phyloP scores from a whole-genome alignment of 805 yeast genomes.

The Wickerhamiella alocasiicola region DNA sequence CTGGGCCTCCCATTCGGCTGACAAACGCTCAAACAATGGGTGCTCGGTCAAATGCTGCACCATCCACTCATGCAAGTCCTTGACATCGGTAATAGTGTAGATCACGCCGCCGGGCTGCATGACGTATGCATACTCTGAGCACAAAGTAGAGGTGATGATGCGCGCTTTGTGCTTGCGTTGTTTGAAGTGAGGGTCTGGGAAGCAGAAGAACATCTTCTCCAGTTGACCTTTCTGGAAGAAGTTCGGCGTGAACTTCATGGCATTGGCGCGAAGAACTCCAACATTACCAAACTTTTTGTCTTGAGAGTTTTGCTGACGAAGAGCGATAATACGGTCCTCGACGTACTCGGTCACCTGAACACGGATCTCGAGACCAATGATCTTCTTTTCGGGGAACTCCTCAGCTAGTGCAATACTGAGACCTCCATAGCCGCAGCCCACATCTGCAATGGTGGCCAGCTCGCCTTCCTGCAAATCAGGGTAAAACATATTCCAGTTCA shows the following conservation, averaged over 20 bases:
- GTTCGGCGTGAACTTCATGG: slow-evolving; percentile 95
- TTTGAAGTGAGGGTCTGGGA: slow-evolving; percentile 99
- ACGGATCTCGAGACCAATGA: slow-evolving; percentile 93
- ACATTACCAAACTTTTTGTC: slow-evolving; percentile 58
- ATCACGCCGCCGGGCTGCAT: slow-evolving; percentile 75
- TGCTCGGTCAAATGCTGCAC: slow-evolving; percentile 79
- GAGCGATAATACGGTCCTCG: slow-evolving; percentile 85
- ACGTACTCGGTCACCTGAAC: slow-evolving; percentile 96
- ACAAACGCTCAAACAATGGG: slow-evolving; percentile 76
- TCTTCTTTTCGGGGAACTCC: slow-evolving; percentile 56
- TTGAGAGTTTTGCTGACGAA: slow-evolving; percentile 45
- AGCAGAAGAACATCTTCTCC: slow-evolving; percentile 89
- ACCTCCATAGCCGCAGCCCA: slow-evolving; percentile 98
- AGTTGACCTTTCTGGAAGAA: slow-evolving; percentile 75
- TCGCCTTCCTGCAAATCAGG: slow-evolving; percentile 40
- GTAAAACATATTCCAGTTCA: slow-evolving; percentile 77
- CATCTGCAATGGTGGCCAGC: slow-evolving; percentile 69
- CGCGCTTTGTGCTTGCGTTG: slow-evolving; percentile 96
- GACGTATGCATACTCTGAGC: slow-evolving; percentile 86
- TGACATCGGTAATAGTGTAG: slow-evolving; percentile 92
- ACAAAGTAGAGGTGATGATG: slow-evolving; percentile 77
- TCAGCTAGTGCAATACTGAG: slow-evolving; percentile 68
- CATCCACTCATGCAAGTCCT: slow-evolving; percentile 94
- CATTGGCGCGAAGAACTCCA: slow-evolving; percentile 83
- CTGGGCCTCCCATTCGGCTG: slow-evolving; percentile 61